Conservation (phyloP, 2,329 filamentous ascomycete species). For the Pseudocercospora vitis region DNA sequence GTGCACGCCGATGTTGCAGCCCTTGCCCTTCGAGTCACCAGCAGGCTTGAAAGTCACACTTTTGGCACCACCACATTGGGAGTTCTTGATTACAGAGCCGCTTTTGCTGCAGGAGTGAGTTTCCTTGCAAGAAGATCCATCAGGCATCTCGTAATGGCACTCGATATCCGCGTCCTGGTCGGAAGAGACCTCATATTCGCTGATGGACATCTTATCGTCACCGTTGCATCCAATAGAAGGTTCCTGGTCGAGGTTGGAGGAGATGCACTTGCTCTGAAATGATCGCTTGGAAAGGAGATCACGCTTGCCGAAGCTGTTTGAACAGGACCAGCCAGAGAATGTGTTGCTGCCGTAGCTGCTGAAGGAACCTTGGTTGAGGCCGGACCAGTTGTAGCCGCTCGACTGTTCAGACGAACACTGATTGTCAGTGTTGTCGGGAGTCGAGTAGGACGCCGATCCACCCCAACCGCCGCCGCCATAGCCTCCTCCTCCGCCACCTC, state of each 20-base stretch:
- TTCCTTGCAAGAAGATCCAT: conserved; percentile 80
- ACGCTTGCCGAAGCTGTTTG: conserved; percentile 61
- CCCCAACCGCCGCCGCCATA: conserved; percentile 41
- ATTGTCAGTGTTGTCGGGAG: conserved; percentile 73
- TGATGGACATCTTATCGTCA: conserved; percentile 68
- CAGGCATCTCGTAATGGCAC: conserved; percentile 84
- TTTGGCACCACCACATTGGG: conserved; percentile 87
- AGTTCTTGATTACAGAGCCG: conserved; percentile 74
- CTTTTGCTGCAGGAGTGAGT: conserved; percentile 64
- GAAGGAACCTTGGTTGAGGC: conserved; percentile 63
- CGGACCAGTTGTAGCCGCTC: conserved; percentile 69
- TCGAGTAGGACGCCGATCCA: conserved; percentile 58
- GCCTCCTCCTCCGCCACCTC: conserved; percentile 3
- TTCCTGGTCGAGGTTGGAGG: conserved; percentile 47
- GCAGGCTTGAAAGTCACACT: conserved; percentile 67
- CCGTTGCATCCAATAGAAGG: conserved; percentile 48
- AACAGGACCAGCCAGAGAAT: conserved; percentile 72
- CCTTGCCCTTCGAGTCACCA: conserved; percentile 29
- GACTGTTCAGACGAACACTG: conserved; percentile 70
- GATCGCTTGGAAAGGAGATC: conserved; percentile 52
- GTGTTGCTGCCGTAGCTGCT: conserved; percentile 68
- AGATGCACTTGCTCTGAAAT: conserved; percentile 46
- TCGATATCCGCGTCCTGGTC: conserved; percentile 72
- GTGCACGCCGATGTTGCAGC: conserved; percentile 71
- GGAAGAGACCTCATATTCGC: conserved; percentile 68